Conservation (phyloP, 495 filamentous ascomycete species). For the Penicillium egyptiacum region DNA sequence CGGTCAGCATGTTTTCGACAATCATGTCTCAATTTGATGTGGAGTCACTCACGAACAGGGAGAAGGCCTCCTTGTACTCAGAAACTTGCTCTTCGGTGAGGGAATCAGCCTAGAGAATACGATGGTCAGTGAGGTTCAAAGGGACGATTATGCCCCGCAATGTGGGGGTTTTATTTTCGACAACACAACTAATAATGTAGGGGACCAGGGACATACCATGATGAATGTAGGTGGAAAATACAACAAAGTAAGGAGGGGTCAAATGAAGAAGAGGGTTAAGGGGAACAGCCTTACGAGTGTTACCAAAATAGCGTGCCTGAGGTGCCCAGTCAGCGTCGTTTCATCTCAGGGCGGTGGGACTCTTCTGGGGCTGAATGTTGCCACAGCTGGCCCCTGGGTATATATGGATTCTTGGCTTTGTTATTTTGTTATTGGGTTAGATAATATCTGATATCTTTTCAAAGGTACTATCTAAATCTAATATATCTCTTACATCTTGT, state of each 20-base stretch:
- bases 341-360: constrained; percentile 16
- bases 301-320: constrained; percentile 21
- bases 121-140: constrained; percentile 28
- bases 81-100: constrained; percentile 99
- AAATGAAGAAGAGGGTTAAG: constrained; percentile 27
- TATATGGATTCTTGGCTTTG: no score
- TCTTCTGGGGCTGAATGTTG: constrained; percentile 11
- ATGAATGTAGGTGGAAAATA: constrained; percentile 23
- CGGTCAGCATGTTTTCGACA: constrained; percentile 12
- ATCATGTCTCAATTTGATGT: constrained; percentile 15
- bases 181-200: constrained; percentile 8
- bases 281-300: constrained; percentile 28
- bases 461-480: not conserved
- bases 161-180: constrained; percentile 31
- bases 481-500: not conserved
- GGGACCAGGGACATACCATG: constrained; percentile 33
- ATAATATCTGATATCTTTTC: not conserved
- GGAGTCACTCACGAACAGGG: constrained; percentile 84
- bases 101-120: constrained; percentile 69
- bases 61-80: constrained; percentile 99
- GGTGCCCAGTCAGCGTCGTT: constrained; percentile 17
- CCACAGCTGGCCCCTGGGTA: not conserved
- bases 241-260: constrained; percentile 18
- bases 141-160: constrained; percentile 39
- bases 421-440: no score